Evolutionary conservation across 106 monocot genomes (phyloP), one percentile per base, ranked within the genome.

Genomic region (Alisma plantagoaquatica): DNA sequence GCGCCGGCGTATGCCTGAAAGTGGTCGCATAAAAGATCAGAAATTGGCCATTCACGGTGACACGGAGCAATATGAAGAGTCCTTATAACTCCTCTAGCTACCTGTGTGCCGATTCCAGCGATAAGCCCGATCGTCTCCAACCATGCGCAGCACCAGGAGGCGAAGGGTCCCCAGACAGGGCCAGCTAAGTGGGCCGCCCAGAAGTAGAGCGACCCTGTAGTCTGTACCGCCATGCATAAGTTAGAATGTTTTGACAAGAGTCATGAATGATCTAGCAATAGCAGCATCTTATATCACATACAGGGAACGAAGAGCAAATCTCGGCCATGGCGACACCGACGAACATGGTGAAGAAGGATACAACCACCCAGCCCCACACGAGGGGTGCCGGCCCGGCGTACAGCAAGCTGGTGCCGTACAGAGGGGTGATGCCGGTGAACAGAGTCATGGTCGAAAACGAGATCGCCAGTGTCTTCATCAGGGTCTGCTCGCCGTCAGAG

Each of bases 291-390:
- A n/a, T n/a, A n/a, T 25, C 8, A 56, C 65, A 30, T 50, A 82
- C 82, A 32, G 82, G 87, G 69, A 87, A 87, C 24, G 87, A 87
- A 53, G 87, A 87, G 75, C 87, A 87, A 60, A 87, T 87, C 75
- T 82, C 87, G 4, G 87, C 87, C 87, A 82, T 82, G 72, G 77
- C 77, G 44, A 87, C 54, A 12, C 77, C 81, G 33, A 87, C 81
- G 46, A 87, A 87, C 86, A 81, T 82, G 45, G 82, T 82, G 78
- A 87, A 88, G 75, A 88, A 88, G 25, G 78, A 62, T 54, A 88
- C 87, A 17, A 88, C 56, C 27, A 82, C 87, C 87, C 87, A 87
- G 3, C 87, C 87, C 87, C 87, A 87, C 2, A 87, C 82, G 22
- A 87, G 62, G 44, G 61, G 44, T 0, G 87, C 87, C 1, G 87